A percentile compares a stretch with the other conserved stretches of the same genome.
Evolutionary conservation across 306 rosid species (phyloP).

Genomic region (Quercus parvula): DNA sequence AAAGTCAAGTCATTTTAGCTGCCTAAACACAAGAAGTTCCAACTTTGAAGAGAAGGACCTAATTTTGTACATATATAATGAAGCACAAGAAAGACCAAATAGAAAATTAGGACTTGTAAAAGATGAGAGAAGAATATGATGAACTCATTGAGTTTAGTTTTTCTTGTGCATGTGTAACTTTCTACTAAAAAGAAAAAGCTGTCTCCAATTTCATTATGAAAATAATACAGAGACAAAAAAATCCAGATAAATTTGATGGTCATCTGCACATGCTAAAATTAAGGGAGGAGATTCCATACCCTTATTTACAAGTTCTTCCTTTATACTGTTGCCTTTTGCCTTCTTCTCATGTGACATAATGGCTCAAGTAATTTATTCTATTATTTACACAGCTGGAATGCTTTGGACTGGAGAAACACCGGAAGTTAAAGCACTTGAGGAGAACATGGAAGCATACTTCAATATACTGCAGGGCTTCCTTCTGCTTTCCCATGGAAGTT

Average conservation of each 20-base stretch:
- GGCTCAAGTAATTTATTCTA: not conserved
- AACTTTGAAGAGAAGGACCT: not conserved
- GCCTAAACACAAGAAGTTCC: not conserved
- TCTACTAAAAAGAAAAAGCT: no score
- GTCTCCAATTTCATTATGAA: not conserved
- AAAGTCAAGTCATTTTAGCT: not conserved
- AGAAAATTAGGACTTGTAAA: not conserved
- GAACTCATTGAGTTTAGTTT: no score
- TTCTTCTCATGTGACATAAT: not conserved
- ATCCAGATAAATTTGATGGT: not conserved
- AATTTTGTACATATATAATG: not conserved
- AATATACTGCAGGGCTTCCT: conserved; percentile 81
- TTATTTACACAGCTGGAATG: conserved; percentile 71
- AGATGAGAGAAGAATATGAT: not conserved
- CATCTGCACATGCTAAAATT: not conserved
- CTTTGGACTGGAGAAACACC: conserved; percentile 78
- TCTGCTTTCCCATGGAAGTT: conserved; percentile 72
- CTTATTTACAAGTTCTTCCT: not conserved
- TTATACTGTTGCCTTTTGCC: not conserved
- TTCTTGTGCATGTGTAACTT: no score
- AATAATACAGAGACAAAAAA: not conserved
- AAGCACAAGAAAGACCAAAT: not conserved
- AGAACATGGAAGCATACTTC: conserved; percentile 69
- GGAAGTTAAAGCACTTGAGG: conserved; percentile 57
- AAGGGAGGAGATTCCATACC: not conserved